Conservation (phyloP, 306 rosid species). For the Castanospermum australe region DNA sequence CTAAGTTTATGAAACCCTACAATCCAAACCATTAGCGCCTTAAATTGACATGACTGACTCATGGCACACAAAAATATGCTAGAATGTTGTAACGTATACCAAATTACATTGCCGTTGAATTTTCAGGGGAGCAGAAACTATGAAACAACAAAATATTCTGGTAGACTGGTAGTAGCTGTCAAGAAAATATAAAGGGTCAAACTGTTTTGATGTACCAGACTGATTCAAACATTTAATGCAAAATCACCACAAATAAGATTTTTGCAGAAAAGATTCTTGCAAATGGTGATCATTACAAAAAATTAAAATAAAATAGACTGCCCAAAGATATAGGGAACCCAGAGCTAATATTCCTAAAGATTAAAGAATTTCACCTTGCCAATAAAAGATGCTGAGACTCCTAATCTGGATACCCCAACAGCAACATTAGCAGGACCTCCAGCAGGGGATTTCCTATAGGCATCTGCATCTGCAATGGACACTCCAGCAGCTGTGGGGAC, state of each 20-base stretch:
- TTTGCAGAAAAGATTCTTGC: not conserved
- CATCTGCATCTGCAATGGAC: constrained; percentile 30
- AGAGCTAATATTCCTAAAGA: not conserved
- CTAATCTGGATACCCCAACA: constrained; percentile 32
- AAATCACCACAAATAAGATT: not conserved
- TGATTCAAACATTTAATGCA: not conserved
- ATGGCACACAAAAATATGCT: not conserved
- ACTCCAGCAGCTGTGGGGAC: constrained; percentile 21
- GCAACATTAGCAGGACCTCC: constrained; percentile 39
- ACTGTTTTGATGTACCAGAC: not conserved
- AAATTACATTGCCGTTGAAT: not conserved
- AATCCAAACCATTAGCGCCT: not conserved
- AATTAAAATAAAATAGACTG: not conserved
- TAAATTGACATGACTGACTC: not conserved
- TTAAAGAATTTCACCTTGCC: constrained; percentile 31
- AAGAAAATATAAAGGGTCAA: not conserved
- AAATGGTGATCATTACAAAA: not conserved
- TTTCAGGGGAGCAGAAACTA: not conserved
- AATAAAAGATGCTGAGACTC: constrained; percentile 38
- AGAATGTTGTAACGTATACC: not conserved
- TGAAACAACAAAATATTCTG: not conserved
- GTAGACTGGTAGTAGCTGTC: not conserved
- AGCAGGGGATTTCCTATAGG: constrained; percentile 31
- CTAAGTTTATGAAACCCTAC: not conserved
- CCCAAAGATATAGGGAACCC: not conserved